Evolutionary conservation across 1,284 basidiomycete species (phyloP).

Genomic region (Pyrrhoderma noxium): DNA sequence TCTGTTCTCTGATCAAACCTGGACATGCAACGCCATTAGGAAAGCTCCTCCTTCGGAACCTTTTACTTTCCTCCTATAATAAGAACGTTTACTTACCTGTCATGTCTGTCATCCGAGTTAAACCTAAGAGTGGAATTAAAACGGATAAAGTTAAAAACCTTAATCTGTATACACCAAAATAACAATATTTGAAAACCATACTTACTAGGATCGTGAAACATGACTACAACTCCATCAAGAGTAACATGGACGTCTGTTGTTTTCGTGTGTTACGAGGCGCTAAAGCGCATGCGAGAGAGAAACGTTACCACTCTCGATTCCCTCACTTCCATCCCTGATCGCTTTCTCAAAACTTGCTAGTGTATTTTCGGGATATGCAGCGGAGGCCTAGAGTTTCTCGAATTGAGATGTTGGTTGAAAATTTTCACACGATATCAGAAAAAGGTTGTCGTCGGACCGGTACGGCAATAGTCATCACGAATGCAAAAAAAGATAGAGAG

Average conservation of each 20-base stretch:
- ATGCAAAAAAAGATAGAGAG: neutral
- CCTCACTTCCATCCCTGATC: conserved; percentile 88
- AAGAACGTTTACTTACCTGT: conserved; percentile 37
- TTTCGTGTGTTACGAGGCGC: conserved; percentile 12
- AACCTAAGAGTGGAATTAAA: conserved; percentile 33
- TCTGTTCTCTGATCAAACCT: conserved; percentile 63
- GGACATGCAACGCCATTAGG: neutral
- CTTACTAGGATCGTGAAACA: conserved; percentile 92
- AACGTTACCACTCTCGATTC: conserved; percentile 86
- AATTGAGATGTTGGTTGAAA: neutral
- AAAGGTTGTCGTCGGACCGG: neutral
- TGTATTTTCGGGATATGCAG: conserved; percentile 86
- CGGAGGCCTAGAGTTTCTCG: conserved; percentile 56
- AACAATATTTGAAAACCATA: conserved; percentile 15
- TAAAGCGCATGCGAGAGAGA: conserved; percentile 18
- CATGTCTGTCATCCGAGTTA: conserved; percentile 64
- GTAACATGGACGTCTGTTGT: conserved; percentile 93
- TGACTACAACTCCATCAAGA: conserved; percentile 80
- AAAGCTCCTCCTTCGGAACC: neutral
- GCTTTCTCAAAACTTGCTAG: conserved; percentile 89
- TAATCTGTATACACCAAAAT: neutral
- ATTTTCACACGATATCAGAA: neutral
- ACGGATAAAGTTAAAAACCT: conserved; percentile 11
- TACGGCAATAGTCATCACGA: neutral
- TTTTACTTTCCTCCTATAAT: neutral